Base-by-base conservation (phyloP, 768 basidiomycete species). In the Gymnopilus dilepis region DNA sequence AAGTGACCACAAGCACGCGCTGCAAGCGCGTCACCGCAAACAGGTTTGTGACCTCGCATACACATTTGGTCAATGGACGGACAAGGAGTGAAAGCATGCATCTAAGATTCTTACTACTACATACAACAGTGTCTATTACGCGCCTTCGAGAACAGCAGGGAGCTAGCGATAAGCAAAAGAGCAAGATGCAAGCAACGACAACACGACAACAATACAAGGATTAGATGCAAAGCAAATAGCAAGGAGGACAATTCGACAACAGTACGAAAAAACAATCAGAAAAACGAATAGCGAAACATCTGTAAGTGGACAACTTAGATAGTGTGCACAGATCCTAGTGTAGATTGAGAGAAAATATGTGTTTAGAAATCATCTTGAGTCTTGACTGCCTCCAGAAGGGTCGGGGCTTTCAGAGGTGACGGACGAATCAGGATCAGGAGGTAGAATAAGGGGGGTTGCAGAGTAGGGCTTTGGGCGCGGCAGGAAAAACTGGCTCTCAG, bases 401-500 rank as follows among this genome's bases (percentile, higher is more conserved):
- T 53, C 58, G 8, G 58, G 50, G 24, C 58, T 52, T 53, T 59
- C 58, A 33, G 50, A 52, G 19, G 50, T 51, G 8, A 26, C 48
- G n/a, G 58, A 33, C 9, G 31, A 38, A 17, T 34, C 54, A n/a
- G 56, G 12, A n/a, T 50, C 47, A 13, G 37, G 42, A n/a, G 7
- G 43, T 7, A 33, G 22, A 24, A 26, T 24, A 31, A 40, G 43
- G 40, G 31, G 41, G 17, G 48, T 38, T 3, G 51, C 13, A n/a
- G 37, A 41, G 30, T 58, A 28, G 3, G 21, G 41, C 45, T 50
- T 59, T 24, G 9, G 19, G 22, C 58, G 58, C 9, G 63, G 63
- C 17, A 65, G 45, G 28, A 65, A 61, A 38, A 65, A 65, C 56
- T 65, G 59, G 28, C 41, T 24, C 34, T 64, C 59, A 17, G 22